Conservation (phyloP, 805 yeast genomes). For the Kurtzmaniella cleridarum region DNA sequence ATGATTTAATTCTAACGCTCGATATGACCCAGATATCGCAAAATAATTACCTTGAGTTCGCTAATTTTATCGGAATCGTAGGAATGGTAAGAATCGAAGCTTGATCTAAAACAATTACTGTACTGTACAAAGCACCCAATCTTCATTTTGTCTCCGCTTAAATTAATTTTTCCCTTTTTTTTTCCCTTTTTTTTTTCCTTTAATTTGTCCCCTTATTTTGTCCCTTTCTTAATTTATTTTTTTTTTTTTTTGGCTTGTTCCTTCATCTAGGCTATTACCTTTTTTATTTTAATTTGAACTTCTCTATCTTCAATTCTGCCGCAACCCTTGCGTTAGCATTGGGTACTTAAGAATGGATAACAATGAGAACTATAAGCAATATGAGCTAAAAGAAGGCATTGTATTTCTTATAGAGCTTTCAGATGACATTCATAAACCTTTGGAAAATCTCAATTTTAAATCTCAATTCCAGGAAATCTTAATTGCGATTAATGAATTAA, state of each 20-base stretch:
- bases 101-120: no score
- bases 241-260: no score
- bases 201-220: no score
- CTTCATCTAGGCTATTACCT: neutral
- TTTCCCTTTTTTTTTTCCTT: neutral
- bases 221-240: no score
- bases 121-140: no score
- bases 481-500: constrained; percentile 51
- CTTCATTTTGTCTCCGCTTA: no score
- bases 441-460: constrained; percentile 29
- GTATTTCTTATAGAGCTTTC: constrained; percentile 59
- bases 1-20: no score
- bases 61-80: no score
- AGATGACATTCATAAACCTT: constrained; percentile 34
- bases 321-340: neutral
- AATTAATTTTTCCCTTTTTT: neutral
- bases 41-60: neutral
- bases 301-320: neutral
- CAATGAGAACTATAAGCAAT: constrained; percentile 24
- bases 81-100: no score
- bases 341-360: constrained; percentile 8
- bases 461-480: constrained; percentile 50
- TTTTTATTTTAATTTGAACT: neutral
- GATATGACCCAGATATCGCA: no score
- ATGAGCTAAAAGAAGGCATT: constrained; percentile 58